Conservation (phyloP, 768 basidiomycete species). For the Leccinum sublutescens region DNA sequence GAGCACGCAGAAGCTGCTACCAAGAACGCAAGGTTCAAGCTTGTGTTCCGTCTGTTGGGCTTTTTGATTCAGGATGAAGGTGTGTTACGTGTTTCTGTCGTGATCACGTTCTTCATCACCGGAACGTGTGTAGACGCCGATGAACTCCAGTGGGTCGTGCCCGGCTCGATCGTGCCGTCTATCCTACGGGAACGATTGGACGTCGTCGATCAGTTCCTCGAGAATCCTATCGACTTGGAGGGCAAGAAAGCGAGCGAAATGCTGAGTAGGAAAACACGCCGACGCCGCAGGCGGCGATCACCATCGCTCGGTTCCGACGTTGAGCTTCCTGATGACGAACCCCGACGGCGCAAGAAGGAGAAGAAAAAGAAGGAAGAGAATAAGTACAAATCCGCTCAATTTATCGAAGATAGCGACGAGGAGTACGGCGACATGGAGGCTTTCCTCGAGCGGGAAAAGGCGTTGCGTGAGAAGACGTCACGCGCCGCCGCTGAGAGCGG, state of each 20-base stretch:
- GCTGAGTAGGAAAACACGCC: slow-evolving; percentile 58
- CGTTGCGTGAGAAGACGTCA: slow-evolving; percentile 51
- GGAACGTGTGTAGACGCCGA: slow-evolving; percentile 47
- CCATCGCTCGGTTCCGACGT: slow-evolving; percentile 46
- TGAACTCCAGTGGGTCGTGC: slow-evolving; percentile 84
- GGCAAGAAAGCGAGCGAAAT: slow-evolving; percentile 75
- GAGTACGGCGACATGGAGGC: slow-evolving; percentile 78
- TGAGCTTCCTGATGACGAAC: slow-evolving; percentile 35
- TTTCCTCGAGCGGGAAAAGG: slow-evolving; percentile 77
- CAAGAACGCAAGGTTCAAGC: slow-evolving; percentile 75
- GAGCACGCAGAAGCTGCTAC: slow-evolving; percentile 75
- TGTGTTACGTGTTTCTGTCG: slow-evolving; percentile 30
- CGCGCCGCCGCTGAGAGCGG: slow-evolving; percentile 45
- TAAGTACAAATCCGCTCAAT: slow-evolving; percentile 84
- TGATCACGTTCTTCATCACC: neutral
- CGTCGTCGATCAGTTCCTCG: slow-evolving; percentile 82
- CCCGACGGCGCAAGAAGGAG: slow-evolving; percentile 35
- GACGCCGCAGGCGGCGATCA: slow-evolving; percentile 51
- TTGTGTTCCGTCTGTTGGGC: slow-evolving; percentile 77
- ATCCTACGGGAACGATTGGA: slow-evolving; percentile 67
- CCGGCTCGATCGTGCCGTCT: slow-evolving; percentile 62
- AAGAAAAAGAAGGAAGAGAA: slow-evolving; percentile 67
- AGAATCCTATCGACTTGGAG: slow-evolving; percentile 74
- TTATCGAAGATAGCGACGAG: slow-evolving; percentile 89
- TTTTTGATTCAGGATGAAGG: slow-evolving; percentile 70